Evolutionary conservation across 805 yeast species (phyloP), one percentile per base, ranked within the genome.

Genomic region (Saccharomycopsis selenospora): DNA sequence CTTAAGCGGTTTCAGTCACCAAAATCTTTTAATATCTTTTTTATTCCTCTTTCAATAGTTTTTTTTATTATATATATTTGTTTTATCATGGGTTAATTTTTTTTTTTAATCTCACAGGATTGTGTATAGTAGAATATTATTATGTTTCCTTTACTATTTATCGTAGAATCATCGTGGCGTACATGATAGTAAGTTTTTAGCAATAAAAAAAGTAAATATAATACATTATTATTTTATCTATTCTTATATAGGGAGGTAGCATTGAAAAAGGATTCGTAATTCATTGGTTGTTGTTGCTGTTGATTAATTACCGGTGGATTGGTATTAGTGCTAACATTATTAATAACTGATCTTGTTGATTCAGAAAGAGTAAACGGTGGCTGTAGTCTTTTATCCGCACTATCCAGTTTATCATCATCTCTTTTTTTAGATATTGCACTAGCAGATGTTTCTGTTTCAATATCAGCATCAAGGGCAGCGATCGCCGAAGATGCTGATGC

Each of bases 41-140:
- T 45, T 45, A 14, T 42, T 25, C 18, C 25, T 45, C n/a, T 22
- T 45, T 40, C 20, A 14, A 36, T 36, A 6, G 13, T 28, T n/a
- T 33, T 20, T 20, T 24, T 43, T 22, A 20, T 28, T 23, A 14
- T 33, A 24, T 11, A 17, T 43, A 27, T 45, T 40, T 22, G 24
- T 36, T 44, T 25, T 36, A 43, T 40, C 36, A 47, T 42, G 46
- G 46, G 50, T 44, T 36, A 36, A 26, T 17, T 33, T 23, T 33
- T 14, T 22, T 30, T 43, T 28, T 48, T 40, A 23, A 40, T 40
- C 44, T 48, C 36, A 44, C 29, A 44, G 33, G 51, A 25, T 47
- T 33, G 48, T 48, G 51, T 48, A 48, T 40, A 48, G 44, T 48
- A 48, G 51, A 27, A 48, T 36, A 36, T 23, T 24, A 45, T 14